A percentile compares a stretch with the other conserved stretches of the same genome.
These are phyloP conservation scores for Azolla pinnata DNA, from an alignment of 75 land plant genomes.

Conservation along the genomic window DNA sequence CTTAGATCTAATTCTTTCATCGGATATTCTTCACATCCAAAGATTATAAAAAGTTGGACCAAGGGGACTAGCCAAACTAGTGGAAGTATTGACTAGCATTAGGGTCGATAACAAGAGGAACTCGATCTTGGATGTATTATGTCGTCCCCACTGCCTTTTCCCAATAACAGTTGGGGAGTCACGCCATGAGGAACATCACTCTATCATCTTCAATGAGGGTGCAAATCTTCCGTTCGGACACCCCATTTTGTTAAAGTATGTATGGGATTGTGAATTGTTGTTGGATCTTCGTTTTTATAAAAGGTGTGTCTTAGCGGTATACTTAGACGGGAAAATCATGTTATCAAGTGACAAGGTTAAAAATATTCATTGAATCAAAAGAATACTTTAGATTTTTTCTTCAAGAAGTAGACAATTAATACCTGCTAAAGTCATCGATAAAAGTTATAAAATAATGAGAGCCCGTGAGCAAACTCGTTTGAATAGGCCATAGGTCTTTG, in stretches of 20 bases:
- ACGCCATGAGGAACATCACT: conserved; percentile 10
- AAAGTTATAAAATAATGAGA: not conserved
- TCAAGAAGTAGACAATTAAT: not conserved
- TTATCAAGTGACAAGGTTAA: not conserved
- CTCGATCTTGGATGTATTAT: not conserved
- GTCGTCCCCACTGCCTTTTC: conserved; percentile 10
- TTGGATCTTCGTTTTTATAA: conserved; percentile 12
- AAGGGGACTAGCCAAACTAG: not conserved
- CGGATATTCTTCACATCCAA: conserved; percentile 17
- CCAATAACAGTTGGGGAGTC: conserved; percentile 12
- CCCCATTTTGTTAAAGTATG: conserved; percentile 32
- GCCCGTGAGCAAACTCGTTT: not conserved
- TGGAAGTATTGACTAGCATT: conserved; percentile 5
- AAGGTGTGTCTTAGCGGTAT: conserved; percentile 19
- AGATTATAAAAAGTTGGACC: conserved; percentile 12
- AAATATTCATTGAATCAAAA: not conserved
- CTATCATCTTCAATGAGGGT: conserved; percentile 9
- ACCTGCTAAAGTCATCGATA: conserved; percentile 5
- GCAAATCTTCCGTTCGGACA: conserved; percentile 18
- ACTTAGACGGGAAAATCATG: not conserved
- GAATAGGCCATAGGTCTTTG: not conserved
- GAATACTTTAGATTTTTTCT: too few relatives aligned
- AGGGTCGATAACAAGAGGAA: conserved; percentile 7
- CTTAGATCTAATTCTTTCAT: conserved; percentile 9
- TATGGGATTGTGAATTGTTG: conserved; percentile 16